Conservation (phyloP, 768 basidiomycete species). For the Inosperma sp. region DNA sequence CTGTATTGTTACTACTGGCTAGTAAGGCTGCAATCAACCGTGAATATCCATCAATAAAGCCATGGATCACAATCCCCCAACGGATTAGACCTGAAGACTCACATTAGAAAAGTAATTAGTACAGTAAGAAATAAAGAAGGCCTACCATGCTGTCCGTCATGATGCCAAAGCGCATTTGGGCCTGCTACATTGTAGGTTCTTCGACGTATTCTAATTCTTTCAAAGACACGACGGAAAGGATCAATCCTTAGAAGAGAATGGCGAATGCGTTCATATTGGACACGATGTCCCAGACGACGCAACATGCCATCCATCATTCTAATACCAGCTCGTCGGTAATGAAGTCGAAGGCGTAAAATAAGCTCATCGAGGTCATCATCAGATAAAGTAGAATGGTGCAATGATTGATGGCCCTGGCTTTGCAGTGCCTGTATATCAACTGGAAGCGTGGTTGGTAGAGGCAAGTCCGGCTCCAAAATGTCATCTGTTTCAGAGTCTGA, state of each 20-base stretch:
- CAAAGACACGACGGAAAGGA: background rate
- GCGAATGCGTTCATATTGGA: background rate
- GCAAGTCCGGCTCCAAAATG: background rate
- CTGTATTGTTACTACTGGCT: conserved; percentile 36
- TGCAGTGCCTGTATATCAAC: background rate
- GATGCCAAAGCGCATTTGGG: conserved; percentile 21
- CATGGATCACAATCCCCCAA: conserved; percentile 32
- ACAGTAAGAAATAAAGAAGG: background rate
- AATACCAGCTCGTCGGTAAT: conserved; percentile 1
- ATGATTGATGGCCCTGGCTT: background rate
- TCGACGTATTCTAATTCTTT: background rate
- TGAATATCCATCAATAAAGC: conserved; percentile 31
- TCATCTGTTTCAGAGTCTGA: background rate
- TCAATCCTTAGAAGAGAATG: background rate
- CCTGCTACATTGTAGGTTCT: conserved; percentile 7
- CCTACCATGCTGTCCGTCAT: conserved; percentile 37
- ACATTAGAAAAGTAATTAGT: background rate
- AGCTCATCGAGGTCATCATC: background rate
- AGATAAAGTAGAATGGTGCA: background rate
- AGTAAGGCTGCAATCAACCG: conserved; percentile 27
- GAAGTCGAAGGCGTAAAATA: background rate
- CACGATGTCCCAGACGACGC: background rate
- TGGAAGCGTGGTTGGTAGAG: background rate
- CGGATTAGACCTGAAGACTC: conserved; percentile 30
- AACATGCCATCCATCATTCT: background rate